Base-by-base conservation (phyloP, 2,329 filamentous ascomycete genomes). In the Aspergillus nomiae region DNA sequence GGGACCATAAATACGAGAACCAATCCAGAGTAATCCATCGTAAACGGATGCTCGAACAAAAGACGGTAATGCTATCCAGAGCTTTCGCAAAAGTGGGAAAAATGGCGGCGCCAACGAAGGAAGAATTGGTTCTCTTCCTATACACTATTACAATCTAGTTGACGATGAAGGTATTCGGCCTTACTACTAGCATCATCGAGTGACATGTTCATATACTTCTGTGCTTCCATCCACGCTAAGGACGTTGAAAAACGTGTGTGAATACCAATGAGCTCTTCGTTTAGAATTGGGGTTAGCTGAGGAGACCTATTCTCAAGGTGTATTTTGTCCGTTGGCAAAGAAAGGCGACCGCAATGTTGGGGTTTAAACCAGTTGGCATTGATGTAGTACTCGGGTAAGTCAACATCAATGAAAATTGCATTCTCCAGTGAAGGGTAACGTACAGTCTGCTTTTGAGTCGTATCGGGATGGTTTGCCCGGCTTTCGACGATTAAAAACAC, bases 211-310 rank as follows among this genome's bases (percentile, higher is more conserved):
- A 59, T 59, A 10, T 50, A 26, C 12, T 19, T 21, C 28, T 51
- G 38, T 12, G 45, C n/a, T 3, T 58, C 56, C 24, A 58, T 50
- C 56, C 56, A 58, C 1, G 45, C 56, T 19, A 58, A 28, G 14
- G 56, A 28, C n/a, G 53, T 51, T 24, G 45, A 53, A 43, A 58
- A 58, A 36, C 43, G n/a, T 1, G 56, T 32, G n/a, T 58, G 56
- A 38, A 58, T 10, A 2, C 24, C 19, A 26, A 58, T 2, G 24
- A 58, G 45, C 38, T 51, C 16, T 51, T 51, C 30, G 11, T 30
- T 58, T 4, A 50, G 4, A 16, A 50, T 58, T 10, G 56, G 43
- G 14, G 43, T n/a, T 1, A 36, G 10, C 19, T 46, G 8, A 21
- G 45, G 56, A 10, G 43, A 51, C 5, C 30, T 19, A 26, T 28